These are phyloP conservation scores for Lizonia empirigonia DNA, from an alignment of 2,329 filamentous ascomycete genomes.

Conservation along the genomic window DNA sequence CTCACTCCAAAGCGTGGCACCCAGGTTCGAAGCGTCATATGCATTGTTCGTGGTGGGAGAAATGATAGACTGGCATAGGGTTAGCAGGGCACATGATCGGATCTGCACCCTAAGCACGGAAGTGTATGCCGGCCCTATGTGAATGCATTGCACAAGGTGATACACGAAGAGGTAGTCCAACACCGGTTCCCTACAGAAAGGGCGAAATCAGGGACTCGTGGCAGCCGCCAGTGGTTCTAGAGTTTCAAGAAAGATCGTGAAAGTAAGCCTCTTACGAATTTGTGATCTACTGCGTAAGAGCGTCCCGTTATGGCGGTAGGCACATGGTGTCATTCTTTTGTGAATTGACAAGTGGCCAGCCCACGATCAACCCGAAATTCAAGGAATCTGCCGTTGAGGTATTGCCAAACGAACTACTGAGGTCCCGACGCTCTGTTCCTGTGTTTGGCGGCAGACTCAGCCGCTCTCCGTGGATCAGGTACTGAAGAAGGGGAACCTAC, in stretches of 20 bases:
- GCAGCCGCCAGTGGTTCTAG: not conserved
- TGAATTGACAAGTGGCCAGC: not conserved
- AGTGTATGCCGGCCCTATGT: conserved; percentile 1
- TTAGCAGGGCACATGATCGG: not conserved
- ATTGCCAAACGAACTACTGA: not conserved
- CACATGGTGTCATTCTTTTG: not conserved
- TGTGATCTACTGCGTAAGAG: not conserved
- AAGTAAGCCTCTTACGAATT: not conserved
- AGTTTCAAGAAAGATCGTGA: not conserved
- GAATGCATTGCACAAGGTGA: not conserved
- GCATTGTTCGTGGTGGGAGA: not conserved
- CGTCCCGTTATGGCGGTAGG: not conserved
- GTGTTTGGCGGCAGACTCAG: not conserved
- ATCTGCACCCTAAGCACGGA: not conserved
- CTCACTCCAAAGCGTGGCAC: not conserved
- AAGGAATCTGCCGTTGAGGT: too few species aligned
- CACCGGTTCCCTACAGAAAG: conserved; percentile 2
- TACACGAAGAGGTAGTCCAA: not conserved
- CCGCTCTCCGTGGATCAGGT: conserved; percentile 2
- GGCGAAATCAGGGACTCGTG: not conserved
- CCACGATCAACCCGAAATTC: too few species aligned
- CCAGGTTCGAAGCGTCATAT: not conserved
- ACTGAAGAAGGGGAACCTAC: not conserved
- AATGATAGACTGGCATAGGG: not conserved
- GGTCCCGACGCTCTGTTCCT: not conserved